These are phyloP conservation scores for Diaporthe nobilis DNA, from an alignment of 2,329 filamentous ascomycete species.

Conservation along the genomic window DNA sequence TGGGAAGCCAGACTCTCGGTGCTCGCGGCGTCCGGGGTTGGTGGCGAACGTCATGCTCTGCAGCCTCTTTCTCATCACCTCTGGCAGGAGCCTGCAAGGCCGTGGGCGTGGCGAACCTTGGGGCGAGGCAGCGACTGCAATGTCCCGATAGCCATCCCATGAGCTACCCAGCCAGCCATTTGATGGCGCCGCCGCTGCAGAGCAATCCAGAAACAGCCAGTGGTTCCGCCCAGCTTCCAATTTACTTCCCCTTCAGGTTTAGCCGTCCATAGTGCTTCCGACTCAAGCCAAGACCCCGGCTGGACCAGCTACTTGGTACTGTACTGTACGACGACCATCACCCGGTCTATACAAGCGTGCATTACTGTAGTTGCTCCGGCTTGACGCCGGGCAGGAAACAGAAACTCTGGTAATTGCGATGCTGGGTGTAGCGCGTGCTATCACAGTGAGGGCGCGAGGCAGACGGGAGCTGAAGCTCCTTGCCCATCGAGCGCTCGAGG, in stretches of 20 bases:
- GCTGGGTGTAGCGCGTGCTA: neutral
- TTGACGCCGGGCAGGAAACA: neutral
- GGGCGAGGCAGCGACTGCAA: conserved; percentile 23
- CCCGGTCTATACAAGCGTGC: neutral
- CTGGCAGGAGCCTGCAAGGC: conserved; percentile 3
- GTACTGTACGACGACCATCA: neutral
- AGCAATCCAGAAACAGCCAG: conserved; percentile 11
- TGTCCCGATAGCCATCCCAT: conserved; percentile 18
- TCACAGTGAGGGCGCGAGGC: neutral
- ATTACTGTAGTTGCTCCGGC: conserved; percentile 13
- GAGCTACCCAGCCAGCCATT: conserved; percentile 34
- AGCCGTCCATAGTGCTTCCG: neutral
- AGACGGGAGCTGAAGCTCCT: neutral
- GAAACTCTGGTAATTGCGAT: neutral
- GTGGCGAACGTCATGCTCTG: conserved; percentile 5
- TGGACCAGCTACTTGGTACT: conserved; percentile 28
- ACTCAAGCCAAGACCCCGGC: conserved; percentile 18
- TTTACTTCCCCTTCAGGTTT: conserved; percentile 27
- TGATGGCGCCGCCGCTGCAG: conserved; percentile 21
- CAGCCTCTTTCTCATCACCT: neutral
- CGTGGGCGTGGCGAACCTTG: conserved; percentile 25
- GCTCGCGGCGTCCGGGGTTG: conserved; percentile 19
- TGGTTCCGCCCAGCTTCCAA: conserved; percentile 28
- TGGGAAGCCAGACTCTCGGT: conserved; percentile 6
- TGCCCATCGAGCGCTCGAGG: neutral